Evolutionary conservation across 2,329 filamentous ascomycete species (phyloP), one percentile per base, ranked within the genome.

Genomic region (Hypoxylon sp.): DNA sequence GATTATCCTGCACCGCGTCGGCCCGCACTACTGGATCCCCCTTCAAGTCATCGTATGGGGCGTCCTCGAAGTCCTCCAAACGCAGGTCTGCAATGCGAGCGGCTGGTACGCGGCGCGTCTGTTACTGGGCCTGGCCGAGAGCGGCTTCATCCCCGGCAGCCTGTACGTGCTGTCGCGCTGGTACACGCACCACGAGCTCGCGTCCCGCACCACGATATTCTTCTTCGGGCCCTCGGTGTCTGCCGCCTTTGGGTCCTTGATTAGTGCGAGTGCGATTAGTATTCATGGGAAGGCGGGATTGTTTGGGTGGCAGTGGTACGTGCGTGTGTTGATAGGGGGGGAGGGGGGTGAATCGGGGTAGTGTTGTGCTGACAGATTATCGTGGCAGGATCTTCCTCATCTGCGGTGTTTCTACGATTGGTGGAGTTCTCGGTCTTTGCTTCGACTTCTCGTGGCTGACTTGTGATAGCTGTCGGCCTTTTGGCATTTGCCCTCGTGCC

Each of bases 21-120:
- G 65, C 13, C 65, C 68, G 19, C 65, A 70, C 48, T 66, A 62
- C 51, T 70, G 63, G 65, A 68, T 70, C 34, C 65, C 65, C 5
- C 51, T 59, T 5, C 68, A 70, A 19, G 65, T 70, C 7, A 43
- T 70, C 15, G 47, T 68, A 50, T 70, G 68, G 68, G 65, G 65
- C 39, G 22, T 65, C 8, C 28, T 67, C 49, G 68, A 68, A 44
- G 58, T 61, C 3, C 49, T 68, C 20, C 68, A 70, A 56, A 59
- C 59, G 56, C 58, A 64, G 43, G 62, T 68, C 30, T 52, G 41
- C n/a, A 19, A 44, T 30, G 59, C 61, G n/a, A 37, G 68, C 55
- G 62, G 59, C 2, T 70, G 65, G 65, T 67, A 66, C 43, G 62
- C 62, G 1, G 62, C 68, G 2, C 65, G 68, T 28, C 44, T 70